Base-by-base conservation (phyloP, 768 basidiomycete species). In the Tylopilus cervinicoccineus region DNA sequence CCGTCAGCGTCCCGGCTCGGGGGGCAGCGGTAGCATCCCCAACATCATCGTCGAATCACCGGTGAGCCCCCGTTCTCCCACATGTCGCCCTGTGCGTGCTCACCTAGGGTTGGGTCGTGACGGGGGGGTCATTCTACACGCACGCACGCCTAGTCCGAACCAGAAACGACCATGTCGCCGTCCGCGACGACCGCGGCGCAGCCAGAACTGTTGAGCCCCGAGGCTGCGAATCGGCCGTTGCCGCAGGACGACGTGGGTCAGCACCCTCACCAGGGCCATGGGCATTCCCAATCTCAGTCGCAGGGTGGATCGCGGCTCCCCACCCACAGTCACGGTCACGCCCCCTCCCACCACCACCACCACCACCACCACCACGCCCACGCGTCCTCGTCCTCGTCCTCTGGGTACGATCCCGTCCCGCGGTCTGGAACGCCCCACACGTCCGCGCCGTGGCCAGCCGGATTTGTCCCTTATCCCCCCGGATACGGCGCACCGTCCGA, bases 11-110 rank as follows among this genome's bases (percentile, higher is more conserved):
- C 59, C 61, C 2, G 36, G 50, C 7, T 75, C 74, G 0, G 61
- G 61, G 1, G 61, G 61, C 27, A 55, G 59, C 14, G 70, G 67
- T 11, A 48, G 48, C 24, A 65, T 77, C 17, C 72, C 71, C 4
- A 65, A 68, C 31, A 78, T 78, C 45, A 52, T 72, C 31, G 67
- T 79, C 26, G 69, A 76, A 58, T 69, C 77, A 14, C 78, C 77
- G 12, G 77, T 78, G 55, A 72, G 62, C 19, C 22, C 27, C 13
- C 9, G 5, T 34, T 38, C n/a, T 19, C 10, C 45, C 13, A n/a
- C 31, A 12, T 6, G 16, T 34, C 17, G 10, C 28, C n/a, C n/a
- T n/a, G n/a, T n/a, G n/a, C n/a, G n/a, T n/a, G n/a, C n/a, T n/a
- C n/a, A n/a, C n/a, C n/a, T n/a, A n/a, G n/a, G n/a, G n/a, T n/a